phyloP scores from a whole-genome alignment of 163 green algal genomes.

The Chlorella variabilis region DNA sequence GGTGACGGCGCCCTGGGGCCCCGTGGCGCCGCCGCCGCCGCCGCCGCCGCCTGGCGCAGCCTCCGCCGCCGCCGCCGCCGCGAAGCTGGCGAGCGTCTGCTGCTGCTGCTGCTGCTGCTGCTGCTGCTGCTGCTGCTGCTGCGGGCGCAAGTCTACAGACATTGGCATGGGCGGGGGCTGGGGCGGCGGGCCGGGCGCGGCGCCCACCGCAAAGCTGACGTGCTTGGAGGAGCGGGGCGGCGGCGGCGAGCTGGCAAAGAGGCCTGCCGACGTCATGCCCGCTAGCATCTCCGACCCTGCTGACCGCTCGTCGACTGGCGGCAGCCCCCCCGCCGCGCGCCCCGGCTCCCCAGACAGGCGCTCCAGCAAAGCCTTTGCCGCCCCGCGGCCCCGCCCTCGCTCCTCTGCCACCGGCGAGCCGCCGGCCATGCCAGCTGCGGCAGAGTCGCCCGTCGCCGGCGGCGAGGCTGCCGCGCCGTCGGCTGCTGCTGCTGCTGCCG shows the following conservation, averaged over 20 bases:
- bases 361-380: slow-evolving; percentile 29
- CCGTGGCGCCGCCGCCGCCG: neutral
- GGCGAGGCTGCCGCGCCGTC: neutral
- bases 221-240: slow-evolving; percentile 16
- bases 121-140: neutral
- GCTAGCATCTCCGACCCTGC: neutral
- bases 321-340: neutral
- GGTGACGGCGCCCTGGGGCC: slow-evolving; percentile 4
- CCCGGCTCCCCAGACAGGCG: slow-evolving; percentile 2
- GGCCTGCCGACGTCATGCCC: neutral
- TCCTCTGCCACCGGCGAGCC: slow-evolving; percentile 20
- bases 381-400: slow-evolving; percentile 26
- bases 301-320: neutral
- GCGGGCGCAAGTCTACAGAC: too few species aligned
- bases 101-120: neutral
- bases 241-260: neutral
- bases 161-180: too few species aligned
- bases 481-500: neutral
- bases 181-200: neutral
- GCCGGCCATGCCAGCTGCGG: neutral
- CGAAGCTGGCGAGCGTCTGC: neutral
- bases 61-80: neutral
- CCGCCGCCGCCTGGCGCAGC: neutral
- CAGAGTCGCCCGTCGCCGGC: neutral
- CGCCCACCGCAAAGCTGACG: slow-evolving; percentile 17